These are phyloP conservation scores for Halophytophthora polymorphica DNA, from an alignment of 352 stramenopile species.

Conservation along the genomic window DNA sequence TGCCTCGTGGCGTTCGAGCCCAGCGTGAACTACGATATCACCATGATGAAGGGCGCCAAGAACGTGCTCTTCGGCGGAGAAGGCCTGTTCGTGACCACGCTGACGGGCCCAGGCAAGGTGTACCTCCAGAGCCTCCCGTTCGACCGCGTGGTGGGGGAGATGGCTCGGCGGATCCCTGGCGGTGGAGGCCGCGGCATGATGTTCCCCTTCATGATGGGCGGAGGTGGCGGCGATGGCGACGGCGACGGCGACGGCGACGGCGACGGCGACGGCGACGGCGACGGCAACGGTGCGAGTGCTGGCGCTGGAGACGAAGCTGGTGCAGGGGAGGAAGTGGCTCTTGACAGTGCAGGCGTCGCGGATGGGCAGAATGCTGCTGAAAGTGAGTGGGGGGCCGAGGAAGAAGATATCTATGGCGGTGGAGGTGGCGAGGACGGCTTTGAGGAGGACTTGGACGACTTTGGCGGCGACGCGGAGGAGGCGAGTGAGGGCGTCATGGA, in stretches of 20 bases:
- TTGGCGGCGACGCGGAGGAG: constrained; percentile 20
- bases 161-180: constrained; percentile 82
- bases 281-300: constrained; percentile 22
- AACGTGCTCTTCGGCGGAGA: constrained; percentile 95
- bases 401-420: constrained; percentile 56
- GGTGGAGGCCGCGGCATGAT: constrained; percentile 78
- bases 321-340: constrained; percentile 15
- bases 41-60: constrained; percentile 91
- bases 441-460: constrained; percentile 13
- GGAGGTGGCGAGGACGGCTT: constrained; percentile 5
- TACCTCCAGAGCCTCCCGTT: constrained; percentile 92
- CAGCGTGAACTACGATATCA: constrained; percentile 88
- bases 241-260: constrained; percentile 33
- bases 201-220: constrained; percentile 84
- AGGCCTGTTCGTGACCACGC: constrained; percentile 92
- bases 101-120: constrained; percentile 88
- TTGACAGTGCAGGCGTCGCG: no score
- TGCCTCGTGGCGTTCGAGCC: constrained; percentile 90
- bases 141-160: constrained; percentile 91
- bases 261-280: constrained; percentile 31
- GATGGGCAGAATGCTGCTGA: constrained; percentile 5
- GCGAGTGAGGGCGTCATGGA: constrained; percentile 45
- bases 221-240: constrained; percentile 29
- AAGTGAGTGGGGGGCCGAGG: constrained; percentile 32
- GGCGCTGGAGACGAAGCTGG: constrained; percentile 26